These are phyloP conservation scores for Rhamnella rubrinervis DNA, from an alignment of 331 rosid species.

Conservation along the genomic window DNA sequence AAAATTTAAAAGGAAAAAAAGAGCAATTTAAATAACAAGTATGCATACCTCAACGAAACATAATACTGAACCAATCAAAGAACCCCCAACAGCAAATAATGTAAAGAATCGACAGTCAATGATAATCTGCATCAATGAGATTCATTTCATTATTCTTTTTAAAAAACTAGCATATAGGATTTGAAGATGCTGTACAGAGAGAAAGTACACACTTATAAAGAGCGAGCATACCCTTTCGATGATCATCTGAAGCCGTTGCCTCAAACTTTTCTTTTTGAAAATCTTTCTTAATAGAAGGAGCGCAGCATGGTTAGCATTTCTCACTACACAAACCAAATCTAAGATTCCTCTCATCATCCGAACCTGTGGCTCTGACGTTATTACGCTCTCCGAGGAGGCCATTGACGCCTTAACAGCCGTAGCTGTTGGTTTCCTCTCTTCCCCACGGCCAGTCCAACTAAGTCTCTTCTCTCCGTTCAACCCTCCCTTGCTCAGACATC, in stretches of 20 bases:
- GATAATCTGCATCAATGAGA: constrained; percentile 46
- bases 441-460: neutral
- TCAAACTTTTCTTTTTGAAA: constrained; percentile 19
- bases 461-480: constrained; percentile 18
- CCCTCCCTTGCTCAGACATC: constrained; percentile 18
- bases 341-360: constrained; percentile 21
- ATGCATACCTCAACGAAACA: constrained; percentile 70
- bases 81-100: constrained; percentile 71
- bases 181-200: no score
- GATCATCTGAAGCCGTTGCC: constrained; percentile 43
- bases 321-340: constrained; percentile 24
- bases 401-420: constrained; percentile 18
- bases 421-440: constrained; percentile 27
- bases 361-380: constrained; percentile 6
- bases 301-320: constrained; percentile 22
- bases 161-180: neutral
- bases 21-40: no score
- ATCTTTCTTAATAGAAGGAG: constrained; percentile 16
- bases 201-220: neutral
- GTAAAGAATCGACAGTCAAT: constrained; percentile 83
- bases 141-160: neutral
- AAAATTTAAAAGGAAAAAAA: neutral
- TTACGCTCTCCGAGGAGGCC: constrained; percentile 7
- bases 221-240: constrained; percentile 52
- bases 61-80: constrained; percentile 71